Evolutionary conservation across 2,329 filamentous ascomycete species (phyloP).

Genomic region (Xylariaceae sp.): DNA sequence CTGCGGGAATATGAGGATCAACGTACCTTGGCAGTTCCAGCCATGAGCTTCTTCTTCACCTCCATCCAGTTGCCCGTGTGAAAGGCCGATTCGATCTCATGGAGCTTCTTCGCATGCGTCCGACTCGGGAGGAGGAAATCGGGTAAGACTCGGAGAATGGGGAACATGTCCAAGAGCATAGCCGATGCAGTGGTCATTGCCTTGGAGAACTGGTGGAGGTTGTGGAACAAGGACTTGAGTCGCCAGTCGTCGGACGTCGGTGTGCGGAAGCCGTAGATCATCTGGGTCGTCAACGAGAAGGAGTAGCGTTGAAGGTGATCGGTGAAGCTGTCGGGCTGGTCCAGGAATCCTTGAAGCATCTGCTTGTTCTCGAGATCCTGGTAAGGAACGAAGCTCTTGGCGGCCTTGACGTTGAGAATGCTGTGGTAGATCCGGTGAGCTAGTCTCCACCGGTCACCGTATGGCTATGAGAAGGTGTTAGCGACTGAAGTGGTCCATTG

Average conservation of each 20-base stretch:
- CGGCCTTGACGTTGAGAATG: constrained; percentile 42
- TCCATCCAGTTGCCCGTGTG: constrained; percentile 24
- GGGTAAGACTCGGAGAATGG: constrained; percentile 18
- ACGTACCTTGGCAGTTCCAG: constrained; percentile 22
- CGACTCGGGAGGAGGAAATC: constrained; percentile 16
- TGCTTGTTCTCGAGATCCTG: constrained; percentile 52
- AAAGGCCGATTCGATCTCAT: constrained; percentile 18
- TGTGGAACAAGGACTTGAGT: constrained; percentile 22
- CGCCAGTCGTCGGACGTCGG: constrained; percentile 37
- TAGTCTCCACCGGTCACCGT: constrained; percentile 34
- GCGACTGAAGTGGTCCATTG: not conserved
- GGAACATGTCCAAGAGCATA: constrained; percentile 23
- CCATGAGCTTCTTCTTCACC: constrained; percentile 23
- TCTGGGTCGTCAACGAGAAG: constrained; percentile 44
- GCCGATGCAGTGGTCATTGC: constrained; percentile 23
- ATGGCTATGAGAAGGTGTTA: constrained; percentile 24
- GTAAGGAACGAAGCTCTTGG: constrained; percentile 48
- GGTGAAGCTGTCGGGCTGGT: constrained; percentile 38
- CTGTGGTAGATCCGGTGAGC: constrained; percentile 39
- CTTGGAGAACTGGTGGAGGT: constrained; percentile 23
- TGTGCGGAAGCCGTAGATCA: constrained; percentile 44
- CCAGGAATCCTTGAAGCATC: constrained; percentile 46
- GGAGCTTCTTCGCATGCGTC: constrained; percentile 18
- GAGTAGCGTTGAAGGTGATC: constrained; percentile 44
- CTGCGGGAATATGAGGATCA: too few species aligned